A percentile compares a stretch with the other conserved stretches of the same genome.
phyloP scores from a whole-genome alignment of 352 stramenopile species.

The Phytophthora parvispora region DNA sequence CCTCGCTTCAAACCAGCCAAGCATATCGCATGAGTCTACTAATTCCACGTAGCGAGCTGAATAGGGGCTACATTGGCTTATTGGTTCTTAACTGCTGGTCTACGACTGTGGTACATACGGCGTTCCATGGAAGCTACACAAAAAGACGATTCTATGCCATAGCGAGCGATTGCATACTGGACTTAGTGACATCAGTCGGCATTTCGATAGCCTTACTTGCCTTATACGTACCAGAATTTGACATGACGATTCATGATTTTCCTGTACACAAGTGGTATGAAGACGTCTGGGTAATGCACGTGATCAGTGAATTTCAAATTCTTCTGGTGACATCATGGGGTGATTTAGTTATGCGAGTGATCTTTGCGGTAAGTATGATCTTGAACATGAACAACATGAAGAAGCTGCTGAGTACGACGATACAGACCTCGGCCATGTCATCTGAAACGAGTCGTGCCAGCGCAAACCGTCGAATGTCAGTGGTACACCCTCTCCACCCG shows the following conservation, averaged over 20 bases:
- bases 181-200: slow-evolving; percentile 51
- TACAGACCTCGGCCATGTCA: neutral
- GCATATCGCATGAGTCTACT: slow-evolving; percentile 40
- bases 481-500: neutral
- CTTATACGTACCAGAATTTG: slow-evolving; percentile 23
- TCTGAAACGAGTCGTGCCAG: neutral
- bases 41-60: slow-evolving; percentile 26
- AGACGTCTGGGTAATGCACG: slow-evolving; percentile 49
- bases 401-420: slow-evolving; percentile 24
- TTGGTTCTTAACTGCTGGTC: slow-evolving; percentile 52
- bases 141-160: slow-evolving; percentile 35
- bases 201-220: slow-evolving; percentile 35
- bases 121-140: slow-evolving; percentile 19
- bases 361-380: slow-evolving; percentile 43
- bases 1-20: slow-evolving; percentile 37
- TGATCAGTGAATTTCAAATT: slow-evolving; percentile 59
- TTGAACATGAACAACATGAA: slow-evolving; percentile 48
- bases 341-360: slow-evolving; percentile 29
- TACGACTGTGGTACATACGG: slow-evolving; percentile 37
- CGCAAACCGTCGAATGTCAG: neutral
- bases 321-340: slow-evolving; percentile 43
- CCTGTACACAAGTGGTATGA: slow-evolving; percentile 49
- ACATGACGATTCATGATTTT: slow-evolving; percentile 23
- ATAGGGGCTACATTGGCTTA: slow-evolving; percentile 31
- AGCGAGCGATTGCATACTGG: slow-evolving; percentile 45